Evolutionary conservation across 164 flowering plant species (phyloP), one percentile per base, ranked within the genome.

Genomic region (Liquidambar formosana): DNA sequence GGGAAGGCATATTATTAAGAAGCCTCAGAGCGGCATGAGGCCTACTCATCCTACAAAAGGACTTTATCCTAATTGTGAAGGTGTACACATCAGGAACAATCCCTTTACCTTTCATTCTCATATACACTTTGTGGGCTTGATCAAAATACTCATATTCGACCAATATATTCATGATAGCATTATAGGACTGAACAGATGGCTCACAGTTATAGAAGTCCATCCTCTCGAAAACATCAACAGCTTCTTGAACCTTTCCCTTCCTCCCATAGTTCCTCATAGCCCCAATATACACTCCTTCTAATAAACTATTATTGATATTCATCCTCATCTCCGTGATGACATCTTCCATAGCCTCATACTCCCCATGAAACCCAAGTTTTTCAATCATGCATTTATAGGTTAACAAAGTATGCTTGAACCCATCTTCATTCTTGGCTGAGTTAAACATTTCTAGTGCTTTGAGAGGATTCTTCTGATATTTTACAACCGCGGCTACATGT

Each of bases 111-210:
- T 65, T 80, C 94, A 91, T 82, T 68, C 93, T 81, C 84, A 93
- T 28, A 75, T 93, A 91, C 61, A 91, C 93, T 63, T 85, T 85
- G 66, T 93, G 97, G 43, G 96, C 96, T 77, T 91, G 98, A 78
- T 82, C 76, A 67, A 80, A 86, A 65, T 82, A 87, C 51, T 81
- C 78, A 79, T 79, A 63, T 57, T 93, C 94, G 57, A 93, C 88
- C 84, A 93, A 71, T 44, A 93, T 76, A 75, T 93, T 93, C 97
- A 91, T 91, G 57, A 93, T 85, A 0, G 84, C 79, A 67, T 93
- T 91, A 67, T 84, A 87, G 5, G 98, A 89, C 28, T 69, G 72
- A 70, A 89, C 91, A 3, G 92, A 81, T 0, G 87, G 90, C 75
- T 82, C 86, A 64, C 97, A 92, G 41, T 79, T 68, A 56, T 80